These are phyloP conservation scores for Fusarium torreyae DNA, from an alignment of 2,329 filamentous ascomycete species.

Conservation along the genomic window DNA sequence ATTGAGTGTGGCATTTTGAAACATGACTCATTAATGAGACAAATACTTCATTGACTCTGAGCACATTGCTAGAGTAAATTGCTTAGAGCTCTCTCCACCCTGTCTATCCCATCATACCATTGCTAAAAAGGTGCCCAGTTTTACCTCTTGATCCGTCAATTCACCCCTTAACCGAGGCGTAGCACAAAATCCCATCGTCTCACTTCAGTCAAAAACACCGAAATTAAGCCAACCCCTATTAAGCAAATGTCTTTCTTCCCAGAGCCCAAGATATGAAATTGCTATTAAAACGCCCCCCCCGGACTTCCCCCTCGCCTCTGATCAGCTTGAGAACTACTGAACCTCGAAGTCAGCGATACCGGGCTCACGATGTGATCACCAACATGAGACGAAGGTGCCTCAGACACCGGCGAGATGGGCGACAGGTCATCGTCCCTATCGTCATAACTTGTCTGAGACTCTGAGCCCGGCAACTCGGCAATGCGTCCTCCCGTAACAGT, in stretches of 20 bases:
- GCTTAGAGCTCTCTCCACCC: background rate
- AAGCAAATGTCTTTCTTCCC: background rate
- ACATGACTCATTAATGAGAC: slow-evolving; percentile 3
- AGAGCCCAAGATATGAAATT: background rate
- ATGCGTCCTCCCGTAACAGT: slow-evolving; percentile 34
- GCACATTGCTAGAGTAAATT: background rate
- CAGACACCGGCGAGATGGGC: slow-evolving; percentile 25
- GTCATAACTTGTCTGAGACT: background rate
- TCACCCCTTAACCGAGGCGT: background rate
- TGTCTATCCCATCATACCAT: background rate
- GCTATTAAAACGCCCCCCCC: slow-evolving; percentile 2
- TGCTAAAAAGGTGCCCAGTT: background rate
- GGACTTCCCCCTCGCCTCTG: slow-evolving; percentile 4
- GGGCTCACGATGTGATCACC: slow-evolving; percentile 20
- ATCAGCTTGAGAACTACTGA: slow-evolving; percentile 16
- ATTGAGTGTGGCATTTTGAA: background rate
- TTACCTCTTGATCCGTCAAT: no score
- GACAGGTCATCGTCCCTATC: slow-evolving; percentile 1
- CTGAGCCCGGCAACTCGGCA: slow-evolving; percentile 18
- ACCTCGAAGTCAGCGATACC: slow-evolving; percentile 22
- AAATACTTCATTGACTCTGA: background rate
- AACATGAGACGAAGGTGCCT: background rate
- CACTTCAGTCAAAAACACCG: slow-evolving; percentile 22
- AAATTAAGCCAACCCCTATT: slow-evolving; percentile 26
- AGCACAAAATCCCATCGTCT: slow-evolving; percentile 27